phyloP scores from a whole-genome alignment of 75 land plant species.

The Ceratopteris richardii region DNA sequence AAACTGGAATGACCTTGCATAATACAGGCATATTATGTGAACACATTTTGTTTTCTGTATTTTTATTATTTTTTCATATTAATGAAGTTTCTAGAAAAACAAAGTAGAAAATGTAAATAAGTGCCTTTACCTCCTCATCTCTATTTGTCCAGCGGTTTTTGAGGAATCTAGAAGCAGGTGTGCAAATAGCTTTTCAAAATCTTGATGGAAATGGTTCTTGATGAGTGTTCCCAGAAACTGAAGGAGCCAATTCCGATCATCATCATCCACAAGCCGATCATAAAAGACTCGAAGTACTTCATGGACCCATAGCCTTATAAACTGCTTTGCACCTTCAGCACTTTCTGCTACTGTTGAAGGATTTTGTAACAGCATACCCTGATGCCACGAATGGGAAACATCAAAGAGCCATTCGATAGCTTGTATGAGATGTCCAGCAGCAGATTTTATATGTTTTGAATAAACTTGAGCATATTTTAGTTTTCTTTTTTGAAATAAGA shows the following conservation, averaged over 20 bases:
- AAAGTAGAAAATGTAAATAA: no score
- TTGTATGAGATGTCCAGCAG: neutral
- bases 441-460: no score
- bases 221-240: constrained; percentile 8
- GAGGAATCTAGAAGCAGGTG: constrained; percentile 7
- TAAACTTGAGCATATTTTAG: no score
- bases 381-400: no score
- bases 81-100: no score
- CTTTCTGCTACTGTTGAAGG: constrained; percentile 29
- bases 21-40: no score
- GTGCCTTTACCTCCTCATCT: constrained; percentile 35
- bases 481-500: no score
- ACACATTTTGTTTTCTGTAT: no score
- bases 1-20: no score
- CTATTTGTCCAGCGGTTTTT: constrained; percentile 17
- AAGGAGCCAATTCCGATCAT: constrained; percentile 35
- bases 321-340: constrained; percentile 24
- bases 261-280: constrained; percentile 39
- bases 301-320: constrained; percentile 28
- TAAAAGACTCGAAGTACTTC: constrained; percentile 36
- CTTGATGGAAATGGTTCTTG: constrained; percentile 18
- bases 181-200: constrained; percentile 22
- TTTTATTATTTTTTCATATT: no score
- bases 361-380: constrained; percentile 40
- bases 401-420: no score